Evolutionary conservation across 2,329 filamentous ascomycete species (phyloP), one percentile per base, ranked within the genome.

Genomic region (Penicillium sp.): DNA sequence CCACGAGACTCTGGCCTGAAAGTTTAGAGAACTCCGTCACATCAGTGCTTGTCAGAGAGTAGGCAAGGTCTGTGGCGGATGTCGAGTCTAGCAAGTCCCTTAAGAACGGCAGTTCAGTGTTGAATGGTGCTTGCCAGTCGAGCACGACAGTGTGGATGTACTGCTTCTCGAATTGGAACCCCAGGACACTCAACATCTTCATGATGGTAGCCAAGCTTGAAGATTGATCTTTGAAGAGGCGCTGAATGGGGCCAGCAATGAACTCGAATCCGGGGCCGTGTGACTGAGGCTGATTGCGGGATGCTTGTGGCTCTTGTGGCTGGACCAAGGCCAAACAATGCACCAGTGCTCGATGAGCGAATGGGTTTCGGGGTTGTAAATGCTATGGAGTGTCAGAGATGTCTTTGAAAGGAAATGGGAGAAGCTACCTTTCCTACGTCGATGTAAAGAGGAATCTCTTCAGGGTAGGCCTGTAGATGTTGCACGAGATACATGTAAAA

Each of bases 241-340:
- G 51, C 52, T 74, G 73, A 15, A 75, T 72, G 3, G 73, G 72
- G 1, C 62, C 64, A 4, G 71, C 62, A 36, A 74, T 68, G 34
- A 74, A 75, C 38, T 66, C 64, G 28, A 70, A 73, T 24, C 60
- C 63, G 24, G 61, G 60, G 24, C 36, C 39, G n/a, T 6, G 51
- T 47, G 1, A n/a, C n/a, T n/a, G n/a, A n/a, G n/a, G n/a, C n/a
- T n/a, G 42, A 49, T 5, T 52, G 26, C 9, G 58, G 45, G 12
- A 65, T 49, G 13, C 62, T 38, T 29, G 44, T 4, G 50, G 51
- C 8, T 52, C 51, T 6, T 49, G 58, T 38, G 59, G 47, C 31
- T 60, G 57, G 31, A 70, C 36, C 9, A 57, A 49, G n/a, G 53
- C 52, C 16, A 74, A 51, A 49, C 67, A 70, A 18, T 62, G 59